Evolutionary conservation across 1,284 basidiomycete species (phyloP).

Genomic region (Ganoderma lucidum): DNA sequence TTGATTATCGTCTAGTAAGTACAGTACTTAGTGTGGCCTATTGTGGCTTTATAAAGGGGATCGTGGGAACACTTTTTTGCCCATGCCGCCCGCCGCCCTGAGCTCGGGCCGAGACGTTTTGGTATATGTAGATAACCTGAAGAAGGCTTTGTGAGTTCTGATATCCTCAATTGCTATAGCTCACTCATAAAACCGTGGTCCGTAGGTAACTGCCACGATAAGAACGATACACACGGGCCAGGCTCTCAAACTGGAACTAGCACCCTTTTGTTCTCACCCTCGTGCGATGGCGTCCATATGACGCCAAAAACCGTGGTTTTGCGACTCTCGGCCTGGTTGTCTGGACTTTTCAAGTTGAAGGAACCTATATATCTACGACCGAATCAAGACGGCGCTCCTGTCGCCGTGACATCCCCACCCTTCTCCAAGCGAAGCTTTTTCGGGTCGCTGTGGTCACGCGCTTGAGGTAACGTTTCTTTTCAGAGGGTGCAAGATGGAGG

Average conservation of each 20-base stretch:
- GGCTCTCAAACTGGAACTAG: not conserved
- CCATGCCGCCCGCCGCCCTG: too few relatives aligned
- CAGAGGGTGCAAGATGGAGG: not conserved
- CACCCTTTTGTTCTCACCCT: constrained; percentile 15
- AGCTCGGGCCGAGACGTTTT: too few relatives aligned
- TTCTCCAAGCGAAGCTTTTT: not conserved
- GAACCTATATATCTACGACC: not conserved
- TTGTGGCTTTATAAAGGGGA: too few relatives aligned
- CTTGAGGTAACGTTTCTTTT: not conserved
- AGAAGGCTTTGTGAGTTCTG: too few relatives aligned
- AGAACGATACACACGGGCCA: not conserved
- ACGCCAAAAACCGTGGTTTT: constrained; percentile 14
- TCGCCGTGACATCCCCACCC: not conserved
- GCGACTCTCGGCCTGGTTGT: not conserved
- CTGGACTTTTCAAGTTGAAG: constrained; percentile 2
- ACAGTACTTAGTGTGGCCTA: too few relatives aligned
- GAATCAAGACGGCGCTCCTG: not conserved
- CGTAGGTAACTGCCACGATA: too few relatives aligned
- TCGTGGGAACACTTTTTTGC: too few relatives aligned
- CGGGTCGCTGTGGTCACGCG: not conserved
- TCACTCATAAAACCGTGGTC: too few relatives aligned
- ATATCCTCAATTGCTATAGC: too few relatives aligned
- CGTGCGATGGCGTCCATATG: constrained; percentile 32
- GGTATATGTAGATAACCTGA: too few relatives aligned
- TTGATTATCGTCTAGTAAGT: too few relatives aligned